These are phyloP conservation scores for Vaccinium corymbosum DNA, from an alignment of 148 eudicot genomes.

Conservation along the genomic window DNA sequence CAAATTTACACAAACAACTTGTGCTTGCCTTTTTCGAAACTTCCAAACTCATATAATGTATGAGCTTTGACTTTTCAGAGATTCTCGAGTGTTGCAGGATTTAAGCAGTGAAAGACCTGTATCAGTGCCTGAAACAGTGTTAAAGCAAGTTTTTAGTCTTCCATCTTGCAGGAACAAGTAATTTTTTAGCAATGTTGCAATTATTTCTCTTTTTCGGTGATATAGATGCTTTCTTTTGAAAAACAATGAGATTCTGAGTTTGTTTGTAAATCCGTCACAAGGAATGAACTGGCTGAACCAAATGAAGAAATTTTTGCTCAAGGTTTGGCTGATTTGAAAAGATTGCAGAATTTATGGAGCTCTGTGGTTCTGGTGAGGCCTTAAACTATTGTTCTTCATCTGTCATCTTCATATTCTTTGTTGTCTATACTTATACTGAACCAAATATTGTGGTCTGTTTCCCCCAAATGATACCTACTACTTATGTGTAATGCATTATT, in stretches of 20 bases:
- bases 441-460: not conserved
- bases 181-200: not conserved
- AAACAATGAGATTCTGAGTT: conserved; percentile 15
- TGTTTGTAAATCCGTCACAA: conserved; percentile 10
- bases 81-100: conserved; percentile 32
- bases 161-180: conserved; percentile 41
- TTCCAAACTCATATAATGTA: not conserved
- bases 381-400: conserved; percentile 1
- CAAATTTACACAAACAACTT: not conserved
- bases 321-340: conserved; percentile 45
- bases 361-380: conserved; percentile 58
- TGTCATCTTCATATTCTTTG: not conserved
- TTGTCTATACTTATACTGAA: not conserved
- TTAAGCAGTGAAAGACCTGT: conserved; percentile 27
- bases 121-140: conserved; percentile 29
- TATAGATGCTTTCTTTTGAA: not conserved
- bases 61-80: conserved; percentile 3
- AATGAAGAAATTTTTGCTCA: conserved; percentile 37
- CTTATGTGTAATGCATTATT: not conserved
- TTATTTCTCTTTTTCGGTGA: not conserved
- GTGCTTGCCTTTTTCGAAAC: not conserved
- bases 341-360: conserved; percentile 43
- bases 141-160: conserved; percentile 48
- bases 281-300: conserved; percentile 40
- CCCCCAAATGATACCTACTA: not conserved